Evolutionary conservation across 2,329 filamentous ascomycete species (phyloP).

Genomic region (Mycogone perniciosa): DNA sequence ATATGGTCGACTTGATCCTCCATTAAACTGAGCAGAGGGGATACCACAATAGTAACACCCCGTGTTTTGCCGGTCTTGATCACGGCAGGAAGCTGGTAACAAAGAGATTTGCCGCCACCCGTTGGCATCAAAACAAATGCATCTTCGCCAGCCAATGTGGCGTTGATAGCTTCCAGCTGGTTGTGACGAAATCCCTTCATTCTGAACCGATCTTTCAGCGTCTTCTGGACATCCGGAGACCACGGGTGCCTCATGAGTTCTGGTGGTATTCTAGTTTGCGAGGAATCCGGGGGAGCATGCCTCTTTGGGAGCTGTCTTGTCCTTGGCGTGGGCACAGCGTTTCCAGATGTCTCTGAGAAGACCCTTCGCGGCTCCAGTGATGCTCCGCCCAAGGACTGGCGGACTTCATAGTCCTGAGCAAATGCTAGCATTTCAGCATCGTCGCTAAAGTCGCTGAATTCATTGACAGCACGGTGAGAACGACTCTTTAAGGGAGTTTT

Average conservation of each 20-base stretch:
- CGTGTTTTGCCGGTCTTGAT: conserved; percentile 71
- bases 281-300: conserved; percentile 18
- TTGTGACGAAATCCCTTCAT: conserved; percentile 84
- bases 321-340: conserved; percentile 29
- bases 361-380: conserved; percentile 28
- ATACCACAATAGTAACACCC: conserved; percentile 91
- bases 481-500: conserved; percentile 7
- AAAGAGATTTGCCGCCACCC: conserved; percentile 91
- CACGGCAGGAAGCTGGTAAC: conserved; percentile 89
- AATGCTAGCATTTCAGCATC: conserved; percentile 47
- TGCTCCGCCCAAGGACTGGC: conserved; percentile 25
- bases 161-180: conserved; percentile 93
- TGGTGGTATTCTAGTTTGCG: conserved; percentile 36
- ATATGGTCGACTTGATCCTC: conserved; percentile 91
- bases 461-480: conserved; percentile 22
- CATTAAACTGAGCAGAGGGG: conserved; percentile 91
- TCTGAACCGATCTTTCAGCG: conserved; percentile 76
- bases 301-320: conserved; percentile 28
- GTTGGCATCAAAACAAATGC: conserved; percentile 97
- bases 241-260: conserved; percentile 64
- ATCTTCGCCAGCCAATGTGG: conserved; percentile 79
- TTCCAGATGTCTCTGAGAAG: conserved; percentile 45
- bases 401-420: conserved; percentile 44
- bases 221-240: conserved; percentile 77
- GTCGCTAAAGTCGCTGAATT: conserved; percentile 44